Conservation (phyloP, 2,329 filamentous ascomycete species). For the Ophiostoma sp. region DNA sequence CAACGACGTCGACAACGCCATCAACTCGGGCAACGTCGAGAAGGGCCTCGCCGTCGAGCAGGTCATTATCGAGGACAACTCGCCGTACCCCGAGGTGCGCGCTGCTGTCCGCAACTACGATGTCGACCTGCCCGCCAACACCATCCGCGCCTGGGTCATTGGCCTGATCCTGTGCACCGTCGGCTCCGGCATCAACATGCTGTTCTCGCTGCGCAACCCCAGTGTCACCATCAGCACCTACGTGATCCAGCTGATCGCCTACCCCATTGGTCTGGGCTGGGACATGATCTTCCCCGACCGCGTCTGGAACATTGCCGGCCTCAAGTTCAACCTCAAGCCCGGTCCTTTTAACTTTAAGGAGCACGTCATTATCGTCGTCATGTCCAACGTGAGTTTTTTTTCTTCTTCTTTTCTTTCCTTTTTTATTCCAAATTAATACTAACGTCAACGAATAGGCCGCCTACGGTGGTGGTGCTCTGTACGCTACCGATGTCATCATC, state of each 20-base stretch:
- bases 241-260: slow-evolving; percentile 58
- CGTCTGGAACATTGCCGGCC: slow-evolving; percentile 46
- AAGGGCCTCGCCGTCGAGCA: slow-evolving; percentile 54
- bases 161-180: slow-evolving; percentile 54
- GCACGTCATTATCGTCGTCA: slow-evolving; percentile 57
- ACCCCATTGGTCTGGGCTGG: slow-evolving; percentile 53
- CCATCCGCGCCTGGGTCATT: slow-evolving; percentile 56
- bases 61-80: slow-evolving; percentile 58
- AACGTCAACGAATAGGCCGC: slow-evolving; percentile 42
- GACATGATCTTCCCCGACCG: slow-evolving; percentile 51
- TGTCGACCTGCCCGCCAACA: slow-evolving; percentile 54
- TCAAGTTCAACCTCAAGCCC: slow-evolving; percentile 52
- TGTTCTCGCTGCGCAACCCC: slow-evolving; percentile 57
- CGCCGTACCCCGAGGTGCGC: slow-evolving; percentile 60
- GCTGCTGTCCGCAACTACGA: slow-evolving; percentile 26
- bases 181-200: slow-evolving; percentile 52
- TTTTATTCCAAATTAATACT: too few relatives aligned
- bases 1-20: slow-evolving; percentile 55
- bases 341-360: slow-evolving; percentile 59
- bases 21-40: slow-evolving; percentile 50
- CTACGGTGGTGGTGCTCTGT: slow-evolving; percentile 54
- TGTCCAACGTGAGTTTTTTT: slow-evolving; percentile 52
- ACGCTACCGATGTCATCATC: slow-evolving; percentile 49
- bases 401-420: not conserved
- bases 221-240: slow-evolving; percentile 57